Conservation (phyloP, 768 basidiomycete species). For the Mycena filopes region DNA sequence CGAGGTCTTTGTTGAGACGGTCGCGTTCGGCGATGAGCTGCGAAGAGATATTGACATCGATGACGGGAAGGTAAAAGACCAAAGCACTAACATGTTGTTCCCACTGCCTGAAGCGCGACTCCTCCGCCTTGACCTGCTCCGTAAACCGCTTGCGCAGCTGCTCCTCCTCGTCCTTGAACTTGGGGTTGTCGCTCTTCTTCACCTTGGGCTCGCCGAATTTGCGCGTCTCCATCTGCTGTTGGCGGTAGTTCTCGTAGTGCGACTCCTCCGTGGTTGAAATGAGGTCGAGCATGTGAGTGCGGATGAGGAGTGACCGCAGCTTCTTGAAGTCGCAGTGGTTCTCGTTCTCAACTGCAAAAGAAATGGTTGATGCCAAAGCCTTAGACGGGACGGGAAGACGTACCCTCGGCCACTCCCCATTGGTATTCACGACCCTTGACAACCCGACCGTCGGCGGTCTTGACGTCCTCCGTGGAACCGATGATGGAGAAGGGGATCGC, state of each 20-base stretch:
- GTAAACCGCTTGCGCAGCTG: slow-evolving; percentile 96
- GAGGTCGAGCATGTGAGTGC: slow-evolving; percentile 98
- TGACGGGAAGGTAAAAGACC: slow-evolving; percentile 16
- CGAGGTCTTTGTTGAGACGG: slow-evolving; percentile 98
- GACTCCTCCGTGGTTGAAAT: slow-evolving; percentile 95
- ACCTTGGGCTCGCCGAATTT: slow-evolving; percentile 99
- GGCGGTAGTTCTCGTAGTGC: slow-evolving; percentile 98
- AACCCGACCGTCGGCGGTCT: slow-evolving; percentile 86
- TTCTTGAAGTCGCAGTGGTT: slow-evolving; percentile 99
- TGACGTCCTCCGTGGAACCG: slow-evolving; percentile 94
- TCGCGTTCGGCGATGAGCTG: slow-evolving; percentile 98
- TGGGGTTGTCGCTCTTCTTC: slow-evolving; percentile 98
- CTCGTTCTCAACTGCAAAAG: slow-evolving; percentile 90
- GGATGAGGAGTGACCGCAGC: slow-evolving; percentile 92
- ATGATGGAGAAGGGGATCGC: slow-evolving; percentile 99
- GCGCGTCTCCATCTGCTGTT: slow-evolving; percentile 99
- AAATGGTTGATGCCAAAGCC: not conserved
- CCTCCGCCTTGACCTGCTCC: slow-evolving; percentile 99
- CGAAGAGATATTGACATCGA: slow-evolving; percentile 34
- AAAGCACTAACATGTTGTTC: slow-evolving; percentile 87
- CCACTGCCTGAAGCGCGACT: slow-evolving; percentile 98
- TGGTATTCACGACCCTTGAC: slow-evolving; percentile 99
- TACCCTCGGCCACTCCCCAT: slow-evolving; percentile 99
- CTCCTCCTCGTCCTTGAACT: slow-evolving; percentile 99
- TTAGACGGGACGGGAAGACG: slow-evolving; percentile 32